Evolutionary conservation across 1,284 basidiomycete genomes (phyloP).

Genomic region (Marasmius fiardii): DNA sequence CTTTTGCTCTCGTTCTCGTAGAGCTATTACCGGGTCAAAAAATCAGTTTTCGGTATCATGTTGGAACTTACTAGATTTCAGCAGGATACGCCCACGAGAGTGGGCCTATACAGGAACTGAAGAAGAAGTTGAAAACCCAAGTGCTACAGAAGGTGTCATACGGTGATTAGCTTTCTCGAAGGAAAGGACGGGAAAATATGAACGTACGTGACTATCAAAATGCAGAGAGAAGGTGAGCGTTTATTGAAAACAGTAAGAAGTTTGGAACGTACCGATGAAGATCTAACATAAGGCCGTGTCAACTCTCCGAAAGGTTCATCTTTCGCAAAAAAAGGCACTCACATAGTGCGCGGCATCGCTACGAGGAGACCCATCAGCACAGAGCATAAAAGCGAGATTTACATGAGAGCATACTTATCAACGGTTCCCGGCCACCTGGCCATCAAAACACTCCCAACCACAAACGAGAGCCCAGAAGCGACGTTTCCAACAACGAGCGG

Average conservation of each 20-base stretch:
- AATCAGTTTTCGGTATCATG: neutral
- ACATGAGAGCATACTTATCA: constrained; percentile 40
- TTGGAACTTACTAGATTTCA: constrained; percentile 32
- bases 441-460: constrained; percentile 50
- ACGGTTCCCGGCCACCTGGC: constrained; percentile 46
- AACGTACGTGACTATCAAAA: constrained; percentile 17
- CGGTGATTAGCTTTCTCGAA: constrained; percentile 32
- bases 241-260: constrained; percentile 23
- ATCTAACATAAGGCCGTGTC: constrained; percentile 24
- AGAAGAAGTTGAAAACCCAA: constrained; percentile 54
- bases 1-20: constrained; percentile 58
- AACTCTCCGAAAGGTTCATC: neutral
- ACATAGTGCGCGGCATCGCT: constrained; percentile 27
- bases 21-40: constrained; percentile 31
- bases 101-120: constrained; percentile 50
- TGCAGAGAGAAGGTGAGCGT: neutral
- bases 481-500: constrained; percentile 56
- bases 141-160: constrained; percentile 14
- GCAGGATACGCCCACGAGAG: constrained; percentile 46
- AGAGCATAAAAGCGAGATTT: neutral
- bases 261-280: constrained; percentile 29
- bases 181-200: constrained; percentile 23
- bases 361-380: neutral
- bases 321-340: constrained; percentile 6
- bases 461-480: constrained; percentile 48